These are phyloP conservation scores for Hypoxylon subgilvum DNA, from an alignment of 495 filamentous ascomycete genomes.

Conservation along the genomic window DNA sequence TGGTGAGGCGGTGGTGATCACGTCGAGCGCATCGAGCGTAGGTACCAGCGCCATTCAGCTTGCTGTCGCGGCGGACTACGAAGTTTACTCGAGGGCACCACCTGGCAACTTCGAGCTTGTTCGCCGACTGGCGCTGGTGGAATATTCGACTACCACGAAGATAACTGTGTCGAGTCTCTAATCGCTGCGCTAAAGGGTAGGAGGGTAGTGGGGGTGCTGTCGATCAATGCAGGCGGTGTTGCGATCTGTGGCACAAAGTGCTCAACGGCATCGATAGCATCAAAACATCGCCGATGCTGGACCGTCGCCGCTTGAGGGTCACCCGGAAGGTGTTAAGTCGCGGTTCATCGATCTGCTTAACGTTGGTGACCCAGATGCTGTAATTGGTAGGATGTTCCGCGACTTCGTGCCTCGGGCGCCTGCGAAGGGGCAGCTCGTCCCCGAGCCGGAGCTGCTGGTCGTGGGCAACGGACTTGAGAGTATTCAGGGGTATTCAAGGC, in stretches of 20 bases:
- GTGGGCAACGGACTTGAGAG: constrained; percentile 22
- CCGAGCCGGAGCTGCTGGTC: constrained; percentile 12
- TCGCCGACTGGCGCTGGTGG: constrained; percentile 58
- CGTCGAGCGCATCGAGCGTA: constrained; percentile 60
- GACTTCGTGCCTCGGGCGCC: constrained; percentile 20
- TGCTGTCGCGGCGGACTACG: constrained; percentile 58
- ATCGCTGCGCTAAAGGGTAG: constrained; percentile 35
- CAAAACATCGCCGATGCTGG: constrained; percentile 19
- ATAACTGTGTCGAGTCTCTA: constrained; percentile 37
- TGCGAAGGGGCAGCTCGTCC: constrained; percentile 11
- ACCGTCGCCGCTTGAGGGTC: constrained; percentile 6
- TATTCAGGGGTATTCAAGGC: constrained; percentile 12
- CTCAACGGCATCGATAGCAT: constrained; percentile 6
- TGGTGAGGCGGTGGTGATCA: constrained; percentile 54
- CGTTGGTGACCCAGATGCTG: not conserved
- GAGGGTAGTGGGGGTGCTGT: constrained; percentile 22
- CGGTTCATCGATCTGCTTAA: constrained; percentile 6
- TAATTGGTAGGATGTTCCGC: constrained; percentile 4
- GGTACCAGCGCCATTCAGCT: constrained; percentile 65
- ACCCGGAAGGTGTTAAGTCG: constrained; percentile 9
- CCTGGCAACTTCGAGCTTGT: constrained; percentile 58
- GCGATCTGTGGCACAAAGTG: constrained; percentile 4
- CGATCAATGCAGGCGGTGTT: constrained; percentile 12
- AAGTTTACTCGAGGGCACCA: constrained; percentile 58
- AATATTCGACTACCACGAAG: constrained; percentile 62